phyloP scores from a whole-genome alignment of 1,139 yeast species.

The Saccharomycopsis phalli region DNA sequence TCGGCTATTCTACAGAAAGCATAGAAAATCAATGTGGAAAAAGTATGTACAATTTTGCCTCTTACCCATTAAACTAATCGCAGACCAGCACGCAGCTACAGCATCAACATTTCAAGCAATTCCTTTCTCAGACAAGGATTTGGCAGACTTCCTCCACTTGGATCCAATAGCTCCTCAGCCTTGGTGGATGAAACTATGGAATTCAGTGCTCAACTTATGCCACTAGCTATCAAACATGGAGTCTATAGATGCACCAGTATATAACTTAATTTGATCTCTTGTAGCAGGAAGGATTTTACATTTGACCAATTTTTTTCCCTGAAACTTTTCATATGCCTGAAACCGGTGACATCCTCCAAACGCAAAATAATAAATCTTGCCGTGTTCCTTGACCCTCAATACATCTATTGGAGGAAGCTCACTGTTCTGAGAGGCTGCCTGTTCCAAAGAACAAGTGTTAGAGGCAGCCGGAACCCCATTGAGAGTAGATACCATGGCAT shows the following conservation, averaged over 20 bases:
- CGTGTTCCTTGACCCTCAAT: conserved; percentile 52
- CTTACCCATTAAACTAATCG: no score
- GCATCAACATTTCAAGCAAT: background rate
- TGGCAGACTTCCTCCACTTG: background rate
- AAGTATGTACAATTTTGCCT: no score
- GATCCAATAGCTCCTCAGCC: no score
- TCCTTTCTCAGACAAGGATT: background rate
- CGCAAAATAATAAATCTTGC: conserved; percentile 60
- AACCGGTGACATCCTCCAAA: conserved; percentile 82
- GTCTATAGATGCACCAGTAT: conserved; percentile 60
- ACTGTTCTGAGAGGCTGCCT: conserved; percentile 37
- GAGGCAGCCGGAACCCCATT: conserved; percentile 57
- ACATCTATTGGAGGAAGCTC: conserved; percentile 76
- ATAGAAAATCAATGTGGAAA: no score
- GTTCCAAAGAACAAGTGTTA: conserved; percentile 47
- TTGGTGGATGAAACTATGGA: no score
- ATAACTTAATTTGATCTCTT: conserved; percentile 47
- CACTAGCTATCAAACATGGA: conserved; percentile 39
- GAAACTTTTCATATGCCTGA: conserved; percentile 59
- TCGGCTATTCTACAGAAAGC: no score
- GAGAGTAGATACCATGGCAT: conserved; percentile 69
- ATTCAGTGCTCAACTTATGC: conserved; percentile 3
- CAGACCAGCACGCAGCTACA: no score
- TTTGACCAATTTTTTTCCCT: conserved; percentile 42
- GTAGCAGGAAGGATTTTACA: conserved; percentile 65